These are phyloP conservation scores for Tolypocladium guangdongense DNA, from an alignment of 2,329 filamentous ascomycete species.

Conservation along the genomic window DNA sequence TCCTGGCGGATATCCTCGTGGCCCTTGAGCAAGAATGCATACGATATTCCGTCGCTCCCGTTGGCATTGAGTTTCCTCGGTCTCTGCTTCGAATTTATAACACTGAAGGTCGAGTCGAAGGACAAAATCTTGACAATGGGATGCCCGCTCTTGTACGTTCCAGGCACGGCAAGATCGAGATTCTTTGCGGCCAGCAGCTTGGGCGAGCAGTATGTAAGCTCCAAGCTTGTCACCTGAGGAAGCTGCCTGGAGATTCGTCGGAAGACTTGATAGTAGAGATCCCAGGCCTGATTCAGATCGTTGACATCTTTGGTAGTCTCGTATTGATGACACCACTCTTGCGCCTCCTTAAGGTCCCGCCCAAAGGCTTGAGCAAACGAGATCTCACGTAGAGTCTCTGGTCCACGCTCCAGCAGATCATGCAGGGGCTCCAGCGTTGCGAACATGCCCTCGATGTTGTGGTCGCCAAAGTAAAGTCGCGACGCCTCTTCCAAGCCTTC, in stretches of 20 bases:
- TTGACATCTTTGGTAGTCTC: conserved; percentile 79
- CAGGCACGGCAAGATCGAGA: conserved; percentile 88
- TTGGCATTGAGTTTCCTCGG: conserved; percentile 80
- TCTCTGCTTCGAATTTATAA: conserved; percentile 95
- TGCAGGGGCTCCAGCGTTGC: conserved; percentile 81
- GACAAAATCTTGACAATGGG: conserved; percentile 76
- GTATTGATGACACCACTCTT: conserved; percentile 92
- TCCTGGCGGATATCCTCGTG: conserved; percentile 99
- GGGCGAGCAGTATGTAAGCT: conserved; percentile 93
- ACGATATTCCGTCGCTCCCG: conserved; percentile 79
- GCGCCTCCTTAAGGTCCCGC: conserved; percentile 85
- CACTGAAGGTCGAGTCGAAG: conserved; percentile 80
- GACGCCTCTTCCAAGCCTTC: conserved; percentile 96
- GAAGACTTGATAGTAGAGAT: conserved; percentile 98
- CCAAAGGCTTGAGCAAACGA: conserved; percentile 98
- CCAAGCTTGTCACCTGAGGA: conserved; percentile 82
- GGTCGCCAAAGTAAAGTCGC: conserved; percentile 90
- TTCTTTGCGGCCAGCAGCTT: conserved; percentile 78
- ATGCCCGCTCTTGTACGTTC: conserved; percentile 72
- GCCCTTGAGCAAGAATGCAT: conserved; percentile 91
- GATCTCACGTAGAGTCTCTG: conserved; percentile 88
- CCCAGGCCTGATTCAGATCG: conserved; percentile 97
- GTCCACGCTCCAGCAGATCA: conserved; percentile 79
- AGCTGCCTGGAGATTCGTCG: conserved; percentile 87
- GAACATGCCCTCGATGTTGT: conserved; percentile 98